Conservation (phyloP, 2,329 filamentous ascomycete genomes). For the Alternaria triticina region DNA sequence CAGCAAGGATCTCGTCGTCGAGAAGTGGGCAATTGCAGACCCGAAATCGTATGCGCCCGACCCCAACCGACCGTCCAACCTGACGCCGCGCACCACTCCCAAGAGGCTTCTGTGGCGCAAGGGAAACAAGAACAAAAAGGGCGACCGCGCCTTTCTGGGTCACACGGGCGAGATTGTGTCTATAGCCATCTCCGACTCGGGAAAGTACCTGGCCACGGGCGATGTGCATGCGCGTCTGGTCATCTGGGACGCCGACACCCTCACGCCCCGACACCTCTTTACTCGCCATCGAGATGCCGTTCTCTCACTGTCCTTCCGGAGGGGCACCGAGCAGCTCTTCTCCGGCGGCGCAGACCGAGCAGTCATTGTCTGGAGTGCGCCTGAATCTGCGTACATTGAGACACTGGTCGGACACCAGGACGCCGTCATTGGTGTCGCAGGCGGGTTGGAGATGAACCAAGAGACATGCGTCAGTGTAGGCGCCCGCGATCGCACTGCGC, state of each 20-base stretch:
- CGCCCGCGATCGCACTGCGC: conserved; percentile 85
- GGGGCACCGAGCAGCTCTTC: conserved; percentile 89
- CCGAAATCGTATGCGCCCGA: conserved; percentile 35
- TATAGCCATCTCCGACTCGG: conserved; percentile 86
- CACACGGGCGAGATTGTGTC: conserved; percentile 82
- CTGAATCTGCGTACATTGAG: conserved; percentile 92
- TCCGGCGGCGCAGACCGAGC: conserved; percentile 90
- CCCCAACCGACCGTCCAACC: conserved; percentile 37
- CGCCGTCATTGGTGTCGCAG: conserved; percentile 79
- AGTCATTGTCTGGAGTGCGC: conserved; percentile 92
- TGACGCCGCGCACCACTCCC: conserved; percentile 66
- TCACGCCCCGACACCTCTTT: conserved; percentile 82
- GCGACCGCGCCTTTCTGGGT: conserved; percentile 68
- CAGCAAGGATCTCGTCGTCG: conserved; percentile 81
- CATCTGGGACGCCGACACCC: conserved; percentile 81
- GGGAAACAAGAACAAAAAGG: conserved; percentile 64
- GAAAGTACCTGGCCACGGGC: conserved; percentile 89
- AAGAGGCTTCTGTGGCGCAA: conserved; percentile 68
- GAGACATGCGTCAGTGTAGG: conserved; percentile 93
- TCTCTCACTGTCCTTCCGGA: conserved; percentile 82
- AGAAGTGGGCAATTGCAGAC: conserved; percentile 87
- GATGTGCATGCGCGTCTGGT: conserved; percentile 84
- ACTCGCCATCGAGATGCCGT: conserved; percentile 91
- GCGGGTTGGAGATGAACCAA: conserved; percentile 65
- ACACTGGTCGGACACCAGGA: conserved; percentile 97